Base-by-base conservation (phyloP, 2,329 filamentous ascomycete genomes). In the Trichoderma sp. region DNA sequence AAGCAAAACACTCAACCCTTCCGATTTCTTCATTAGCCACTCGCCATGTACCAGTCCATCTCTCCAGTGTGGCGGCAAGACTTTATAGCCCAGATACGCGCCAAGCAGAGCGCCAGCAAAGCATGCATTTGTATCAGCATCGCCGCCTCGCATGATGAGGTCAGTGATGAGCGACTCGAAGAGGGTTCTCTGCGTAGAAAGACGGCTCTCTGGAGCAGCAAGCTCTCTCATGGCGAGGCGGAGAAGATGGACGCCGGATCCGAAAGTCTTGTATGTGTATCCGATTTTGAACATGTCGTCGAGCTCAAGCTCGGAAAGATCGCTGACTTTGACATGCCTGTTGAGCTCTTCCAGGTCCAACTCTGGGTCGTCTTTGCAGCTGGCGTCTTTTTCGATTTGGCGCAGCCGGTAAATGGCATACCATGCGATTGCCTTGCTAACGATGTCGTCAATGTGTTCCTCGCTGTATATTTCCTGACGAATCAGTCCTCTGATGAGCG, bases 81-180 rank as follows among this genome's bases (percentile, higher is more conserved):
- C 74, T 48, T 76, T 78, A 72, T 82, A 83, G 15, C 84, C 84
- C 1, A 85, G 71, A 48, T 80, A 82, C 0, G 78, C 80, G 0
- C 84, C 84, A 0, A 86, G 70, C 0, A 86, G 74, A 0, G 83
- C 82, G 0, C 84, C 84, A 0, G 84, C 83, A 64, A 83, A 83
- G 53, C 82, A 84, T 7, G 83, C 84, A 68, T 86, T 86, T 0
- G 84, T 86, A 69, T 86, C 84, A 3, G 84, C 83, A 69, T 86
- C 84, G 0, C 84, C 84, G 2, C 82, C 84, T 39, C 80, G 77
- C 82, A 85, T 84, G 39, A 83, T 79, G 15, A 86, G 76, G 7
- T 82, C 77, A 0, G 80, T 82, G 13, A 86, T 82, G 12, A 84
- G 74, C 6, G 78, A 73, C 73, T 86, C 83, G 69, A 86, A 86